Percentiles rank a stretch among this genome's conserved stretches.
Conservation (phyloP, 495 filamentous ascomycete species). For the Neurospora tetraspora region DNA sequence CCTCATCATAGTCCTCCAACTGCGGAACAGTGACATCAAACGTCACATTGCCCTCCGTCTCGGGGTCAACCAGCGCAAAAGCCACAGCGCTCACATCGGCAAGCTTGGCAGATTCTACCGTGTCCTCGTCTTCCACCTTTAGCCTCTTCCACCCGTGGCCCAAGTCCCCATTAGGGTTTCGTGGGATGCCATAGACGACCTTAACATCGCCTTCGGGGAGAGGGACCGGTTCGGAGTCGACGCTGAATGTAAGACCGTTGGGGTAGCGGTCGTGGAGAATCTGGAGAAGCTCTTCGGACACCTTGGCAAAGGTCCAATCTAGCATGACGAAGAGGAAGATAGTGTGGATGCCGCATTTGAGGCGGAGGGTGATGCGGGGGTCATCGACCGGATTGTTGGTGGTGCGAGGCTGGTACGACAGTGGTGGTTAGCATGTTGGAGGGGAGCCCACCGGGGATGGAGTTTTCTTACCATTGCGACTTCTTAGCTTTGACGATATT, state of each 20-base stretch:
- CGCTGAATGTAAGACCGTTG: slow-evolving; percentile 27
- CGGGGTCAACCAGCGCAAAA: slow-evolving; percentile 50
- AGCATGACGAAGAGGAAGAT: slow-evolving; percentile 61
- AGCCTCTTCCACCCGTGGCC: slow-evolving; percentile 32
- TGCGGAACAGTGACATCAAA: slow-evolving; percentile 58
- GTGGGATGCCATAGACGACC: slow-evolving; percentile 31
- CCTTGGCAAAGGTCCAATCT: slow-evolving; percentile 45
- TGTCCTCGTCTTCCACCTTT: slow-evolving; percentile 23
- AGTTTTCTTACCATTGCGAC: background rate
- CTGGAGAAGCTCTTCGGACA: slow-evolving; percentile 57
- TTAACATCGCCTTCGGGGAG: slow-evolving; percentile 25
- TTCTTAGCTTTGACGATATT: background rate
- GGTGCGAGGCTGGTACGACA: slow-evolving; percentile 2
- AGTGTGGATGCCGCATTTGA: slow-evolving; percentile 73
- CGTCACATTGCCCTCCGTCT: slow-evolving; percentile 39
- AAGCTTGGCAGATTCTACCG: slow-evolving; percentile 28
- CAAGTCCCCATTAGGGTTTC: slow-evolving; percentile 19
- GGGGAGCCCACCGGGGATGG: background rate
- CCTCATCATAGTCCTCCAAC: slow-evolving; percentile 34
- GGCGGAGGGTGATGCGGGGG: slow-evolving; percentile 53
- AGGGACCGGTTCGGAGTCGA: slow-evolving; percentile 18
- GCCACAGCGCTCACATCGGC: slow-evolving; percentile 54
- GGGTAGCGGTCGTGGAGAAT: slow-evolving; percentile 40
- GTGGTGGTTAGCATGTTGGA: background rate
- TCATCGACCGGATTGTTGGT: slow-evolving; percentile 14